Conservation (phyloP, 768 basidiomycete genomes). For the Rhizopogon roseolus region DNA sequence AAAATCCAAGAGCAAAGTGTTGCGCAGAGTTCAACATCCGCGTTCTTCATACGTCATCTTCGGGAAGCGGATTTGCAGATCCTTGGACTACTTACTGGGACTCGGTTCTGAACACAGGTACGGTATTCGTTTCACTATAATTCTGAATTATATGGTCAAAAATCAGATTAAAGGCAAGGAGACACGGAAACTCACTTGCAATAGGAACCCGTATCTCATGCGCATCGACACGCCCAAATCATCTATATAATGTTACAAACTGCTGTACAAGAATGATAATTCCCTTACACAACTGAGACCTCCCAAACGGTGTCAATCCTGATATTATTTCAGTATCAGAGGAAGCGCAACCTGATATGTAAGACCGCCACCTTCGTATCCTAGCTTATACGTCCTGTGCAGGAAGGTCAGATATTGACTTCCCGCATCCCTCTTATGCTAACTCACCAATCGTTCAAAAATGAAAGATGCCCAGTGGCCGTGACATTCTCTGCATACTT, state of each 20-base stretch:
- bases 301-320: conserved; percentile 80
- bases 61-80: background rate
- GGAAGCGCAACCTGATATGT: conserved; percentile 9
- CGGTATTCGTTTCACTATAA: conserved; percentile 29
- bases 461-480: conserved; percentile 55
- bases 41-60: conserved; percentile 22
- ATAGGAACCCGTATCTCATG: conserved; percentile 38
- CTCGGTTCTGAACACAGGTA: conserved; percentile 52
- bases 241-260: conserved; percentile 14
- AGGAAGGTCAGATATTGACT: background rate
- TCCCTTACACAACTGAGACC: conserved; percentile 70
- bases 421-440: background rate
- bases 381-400: conserved; percentile 76
- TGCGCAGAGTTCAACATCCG: conserved; percentile 50
- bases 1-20: conserved; percentile 51
- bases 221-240: conserved; percentile 39
- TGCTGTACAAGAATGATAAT: background rate
- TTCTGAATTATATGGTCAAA: conserved; percentile 22
- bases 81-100: conserved; percentile 30
- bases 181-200: conserved; percentile 21
- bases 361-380: conserved; percentile 57
- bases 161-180: conserved; percentile 16
- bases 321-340: background rate
- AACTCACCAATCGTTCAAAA: conserved; percentile 73
- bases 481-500: conserved; percentile 47